These are phyloP conservation scores for Cystoderma amianthinum DNA, from an alignment of 768 basidiomycete species.

Conservation along the genomic window DNA sequence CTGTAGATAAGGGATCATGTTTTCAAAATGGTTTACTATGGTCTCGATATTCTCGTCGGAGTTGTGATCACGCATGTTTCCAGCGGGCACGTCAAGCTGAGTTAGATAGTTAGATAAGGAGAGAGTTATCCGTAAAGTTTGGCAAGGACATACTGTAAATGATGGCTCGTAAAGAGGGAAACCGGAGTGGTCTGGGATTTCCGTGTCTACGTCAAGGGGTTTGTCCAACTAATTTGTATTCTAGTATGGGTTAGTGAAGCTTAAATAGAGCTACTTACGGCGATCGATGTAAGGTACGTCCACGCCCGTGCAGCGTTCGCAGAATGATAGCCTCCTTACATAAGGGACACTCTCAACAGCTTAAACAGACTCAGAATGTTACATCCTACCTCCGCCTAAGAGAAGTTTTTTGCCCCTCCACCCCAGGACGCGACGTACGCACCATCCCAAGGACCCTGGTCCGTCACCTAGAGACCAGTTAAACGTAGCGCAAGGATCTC, in stretches of 20 bases:
- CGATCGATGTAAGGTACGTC: slow-evolving; percentile 73
- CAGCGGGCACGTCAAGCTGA: slow-evolving; percentile 62
- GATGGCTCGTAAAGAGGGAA: slow-evolving; percentile 76
- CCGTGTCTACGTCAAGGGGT: slow-evolving; percentile 48
- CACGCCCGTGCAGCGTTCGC: slow-evolving; percentile 85
- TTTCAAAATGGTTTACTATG: slow-evolving; percentile 34
- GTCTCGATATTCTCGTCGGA: slow-evolving; percentile 43
- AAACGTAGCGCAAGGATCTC: slow-evolving; percentile 72
- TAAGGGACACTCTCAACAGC: slow-evolving; percentile 2
- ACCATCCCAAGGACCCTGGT: slow-evolving; percentile 69
- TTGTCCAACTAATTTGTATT: slow-evolving; percentile 40
- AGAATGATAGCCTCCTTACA: slow-evolving; percentile 74
- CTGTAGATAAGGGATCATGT: slow-evolving; percentile 20
- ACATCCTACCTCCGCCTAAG: slow-evolving; percentile 64
- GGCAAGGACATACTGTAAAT: slow-evolving; percentile 40
- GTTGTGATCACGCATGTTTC: slow-evolving; percentile 74
- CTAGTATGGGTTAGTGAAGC: not conserved
- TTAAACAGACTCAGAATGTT: not conserved
- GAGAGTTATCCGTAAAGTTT: not conserved
- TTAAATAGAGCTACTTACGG: slow-evolving; percentile 35
- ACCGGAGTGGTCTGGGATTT: slow-evolving; percentile 70
- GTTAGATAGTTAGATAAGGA: not conserved
- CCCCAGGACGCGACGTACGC: slow-evolving; percentile 37
- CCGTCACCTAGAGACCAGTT: slow-evolving; percentile 57
- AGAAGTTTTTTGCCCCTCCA: slow-evolving; percentile 62